Evolutionary conservation across 2,329 filamentous ascomycete genomes (phyloP).

Genomic region (Scedosporium boydii): DNA sequence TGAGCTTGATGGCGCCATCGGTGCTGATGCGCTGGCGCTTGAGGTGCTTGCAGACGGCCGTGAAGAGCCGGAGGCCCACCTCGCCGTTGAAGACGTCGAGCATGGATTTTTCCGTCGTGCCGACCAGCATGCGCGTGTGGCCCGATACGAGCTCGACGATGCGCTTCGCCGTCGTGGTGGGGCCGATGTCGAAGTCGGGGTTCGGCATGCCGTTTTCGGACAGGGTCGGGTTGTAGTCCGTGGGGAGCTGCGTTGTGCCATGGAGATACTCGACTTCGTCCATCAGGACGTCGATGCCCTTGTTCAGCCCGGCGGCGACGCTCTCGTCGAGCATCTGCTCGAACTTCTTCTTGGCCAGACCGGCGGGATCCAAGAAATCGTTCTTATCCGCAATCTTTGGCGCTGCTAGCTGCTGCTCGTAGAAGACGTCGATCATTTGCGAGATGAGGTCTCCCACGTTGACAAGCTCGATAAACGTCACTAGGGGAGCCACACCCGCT

Average conservation of each 20-base stretch:
- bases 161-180: slow-evolving; percentile 67
- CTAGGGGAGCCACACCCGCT: slow-evolving; percentile 75
- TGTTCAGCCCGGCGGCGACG: slow-evolving; percentile 90
- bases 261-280: slow-evolving; percentile 95
- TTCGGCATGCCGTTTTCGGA: slow-evolving; percentile 10
- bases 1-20: slow-evolving; percentile 81
- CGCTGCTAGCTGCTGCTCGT: slow-evolving; percentile 82
- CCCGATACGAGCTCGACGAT: slow-evolving; percentile 79
- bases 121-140: slow-evolving; percentile 86
- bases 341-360: slow-evolving; percentile 94
- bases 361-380: slow-evolving; percentile 86
- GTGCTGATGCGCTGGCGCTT: slow-evolving; percentile 91
- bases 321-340: slow-evolving; percentile 98
- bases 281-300: slow-evolving; percentile 97
- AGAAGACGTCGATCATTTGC: slow-evolving; percentile 98
- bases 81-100: slow-evolving; percentile 98
- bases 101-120: slow-evolving; percentile 95
- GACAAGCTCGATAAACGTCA: slow-evolving; percentile 93
- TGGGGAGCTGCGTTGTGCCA: slow-evolving; percentile 74
- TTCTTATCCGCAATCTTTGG: slow-evolving; percentile 81
- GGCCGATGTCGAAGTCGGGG: slow-evolving; percentile 42
- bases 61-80: slow-evolving; percentile 86
- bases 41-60: slow-evolving; percentile 89
- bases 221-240: slow-evolving; percentile 75
- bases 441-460: slow-evolving; percentile 97